Evolutionary conservation across 805 yeast species (phyloP).

Genomic region (Wickerhamiella dianesei): DNA sequence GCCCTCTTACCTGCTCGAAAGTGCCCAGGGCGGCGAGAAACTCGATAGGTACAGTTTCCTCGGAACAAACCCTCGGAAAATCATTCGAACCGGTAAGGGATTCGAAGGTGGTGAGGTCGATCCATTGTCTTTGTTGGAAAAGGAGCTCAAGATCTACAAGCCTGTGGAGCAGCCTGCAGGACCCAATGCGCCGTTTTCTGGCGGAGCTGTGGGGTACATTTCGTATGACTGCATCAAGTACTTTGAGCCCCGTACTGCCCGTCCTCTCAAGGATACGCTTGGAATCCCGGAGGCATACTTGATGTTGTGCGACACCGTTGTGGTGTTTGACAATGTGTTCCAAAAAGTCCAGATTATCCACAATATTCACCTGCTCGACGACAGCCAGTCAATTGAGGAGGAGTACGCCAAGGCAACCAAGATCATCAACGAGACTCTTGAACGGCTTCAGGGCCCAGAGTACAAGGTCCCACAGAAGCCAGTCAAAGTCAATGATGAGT

Average conservation of each 20-base stretch:
- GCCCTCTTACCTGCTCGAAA: constrained; percentile 74
- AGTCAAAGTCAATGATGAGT: constrained; percentile 52
- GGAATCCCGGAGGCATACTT: constrained; percentile 81
- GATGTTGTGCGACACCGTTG: constrained; percentile 80
- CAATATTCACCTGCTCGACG: constrained; percentile 41
- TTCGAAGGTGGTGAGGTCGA: constrained; percentile 49
- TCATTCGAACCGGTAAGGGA: constrained; percentile 69
- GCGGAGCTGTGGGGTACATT: constrained; percentile 94
- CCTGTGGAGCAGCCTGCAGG: constrained; percentile 74
- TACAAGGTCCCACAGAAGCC: constrained; percentile 58
- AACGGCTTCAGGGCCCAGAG: constrained; percentile 25
- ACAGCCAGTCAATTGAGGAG: constrained; percentile 27
- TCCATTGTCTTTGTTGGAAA: constrained; percentile 62
- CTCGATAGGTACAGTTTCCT: constrained; percentile 84
- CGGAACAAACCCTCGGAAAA: constrained; percentile 72
- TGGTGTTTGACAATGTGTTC: constrained; percentile 88
- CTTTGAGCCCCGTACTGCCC: constrained; percentile 82
- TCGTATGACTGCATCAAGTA: constrained; percentile 95
- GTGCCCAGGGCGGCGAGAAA: constrained; percentile 79
- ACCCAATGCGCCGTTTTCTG: constrained; percentile 52
- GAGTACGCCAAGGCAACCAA: constrained; percentile 49
- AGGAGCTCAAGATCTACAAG: constrained; percentile 49
- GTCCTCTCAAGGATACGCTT: constrained; percentile 61
- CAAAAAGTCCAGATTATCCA: constrained; percentile 85
- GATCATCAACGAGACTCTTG: constrained; percentile 38